Conservation (phyloP, 805 yeast species). For the Teunomyces gatunensis region DNA sequence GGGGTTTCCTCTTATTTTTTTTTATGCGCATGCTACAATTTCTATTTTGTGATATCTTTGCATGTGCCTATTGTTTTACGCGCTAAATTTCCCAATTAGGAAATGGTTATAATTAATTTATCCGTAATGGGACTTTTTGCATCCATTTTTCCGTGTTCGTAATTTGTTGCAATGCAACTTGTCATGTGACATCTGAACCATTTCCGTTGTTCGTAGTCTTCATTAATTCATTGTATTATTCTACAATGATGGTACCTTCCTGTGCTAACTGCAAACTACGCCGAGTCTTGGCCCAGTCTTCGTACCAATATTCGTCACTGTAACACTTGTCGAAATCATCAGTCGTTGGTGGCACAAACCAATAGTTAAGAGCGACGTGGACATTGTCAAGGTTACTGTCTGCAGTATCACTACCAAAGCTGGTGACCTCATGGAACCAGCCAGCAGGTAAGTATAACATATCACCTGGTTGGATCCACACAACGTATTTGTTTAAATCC, state of each 20-base stretch:
- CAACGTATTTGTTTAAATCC: slow-evolving; percentile 40
- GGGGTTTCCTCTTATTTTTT: background rate
- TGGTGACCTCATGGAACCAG: slow-evolving; percentile 81
- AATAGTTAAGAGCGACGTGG: slow-evolving; percentile 69
- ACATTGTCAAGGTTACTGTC: slow-evolving; percentile 16
- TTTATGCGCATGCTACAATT: background rate
- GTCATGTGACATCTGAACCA: background rate
- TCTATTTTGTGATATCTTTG: too few relatives aligned
- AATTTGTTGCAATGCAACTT: slow-evolving; percentile 2
- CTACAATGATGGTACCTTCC: background rate
- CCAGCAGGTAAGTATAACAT: slow-evolving; percentile 73
- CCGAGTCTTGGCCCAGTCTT: slow-evolving; percentile 48
- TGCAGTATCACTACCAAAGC: slow-evolving; percentile 41
- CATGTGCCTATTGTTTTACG: too few relatives aligned
- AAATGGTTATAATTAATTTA: too few relatives aligned
- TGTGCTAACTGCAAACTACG: slow-evolving; percentile 18
- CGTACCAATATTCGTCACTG: slow-evolving; percentile 50
- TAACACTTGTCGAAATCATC: slow-evolving; percentile 33
- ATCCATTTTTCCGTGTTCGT: slow-evolving; percentile 3
- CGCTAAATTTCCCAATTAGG: too few relatives aligned
- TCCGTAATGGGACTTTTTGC: background rate
- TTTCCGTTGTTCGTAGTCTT: background rate
- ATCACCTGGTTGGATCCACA: slow-evolving; percentile 57
- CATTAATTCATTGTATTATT: background rate
- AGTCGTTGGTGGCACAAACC: slow-evolving; percentile 68